phyloP scores from a whole-genome alignment of 148 eudicot species.

The Vaccinium macrocarpon region DNA sequence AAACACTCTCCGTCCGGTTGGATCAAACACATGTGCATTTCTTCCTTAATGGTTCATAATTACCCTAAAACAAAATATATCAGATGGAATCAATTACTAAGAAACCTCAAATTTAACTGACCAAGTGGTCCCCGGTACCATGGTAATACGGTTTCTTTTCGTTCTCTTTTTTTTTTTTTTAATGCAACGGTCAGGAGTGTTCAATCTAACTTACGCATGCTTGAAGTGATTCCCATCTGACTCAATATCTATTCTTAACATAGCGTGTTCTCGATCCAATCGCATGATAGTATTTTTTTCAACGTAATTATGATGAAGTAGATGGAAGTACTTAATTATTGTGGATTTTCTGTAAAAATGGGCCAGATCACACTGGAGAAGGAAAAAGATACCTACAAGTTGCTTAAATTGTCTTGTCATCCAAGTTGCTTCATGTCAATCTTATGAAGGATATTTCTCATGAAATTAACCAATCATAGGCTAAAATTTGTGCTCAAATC shows the following conservation, averaged over 20 bases:
- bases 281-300: neutral
- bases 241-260: neutral
- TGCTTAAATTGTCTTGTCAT: no score
- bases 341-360: neutral
- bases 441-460: neutral
- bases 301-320: neutral
- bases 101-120: neutral
- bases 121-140: no score
- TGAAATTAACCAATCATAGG: neutral
- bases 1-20: neutral
- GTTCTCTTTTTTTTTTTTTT: no score
- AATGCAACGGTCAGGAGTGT: no score
- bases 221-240: neutral
- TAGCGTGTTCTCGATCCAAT: neutral
- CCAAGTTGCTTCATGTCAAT: no score
- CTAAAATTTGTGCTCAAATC: neutral
- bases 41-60: neutral
- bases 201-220: no score
- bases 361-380: neutral
- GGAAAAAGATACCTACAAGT: neutral
- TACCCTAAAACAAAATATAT: neutral
- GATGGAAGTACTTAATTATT: no score
- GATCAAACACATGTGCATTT: neutral
- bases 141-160: no score
- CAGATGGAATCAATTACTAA: neutral